phyloP scores from a whole-genome alignment of 2,329 filamentous ascomycete species.

The Sodiomyces alkalinus region DNA sequence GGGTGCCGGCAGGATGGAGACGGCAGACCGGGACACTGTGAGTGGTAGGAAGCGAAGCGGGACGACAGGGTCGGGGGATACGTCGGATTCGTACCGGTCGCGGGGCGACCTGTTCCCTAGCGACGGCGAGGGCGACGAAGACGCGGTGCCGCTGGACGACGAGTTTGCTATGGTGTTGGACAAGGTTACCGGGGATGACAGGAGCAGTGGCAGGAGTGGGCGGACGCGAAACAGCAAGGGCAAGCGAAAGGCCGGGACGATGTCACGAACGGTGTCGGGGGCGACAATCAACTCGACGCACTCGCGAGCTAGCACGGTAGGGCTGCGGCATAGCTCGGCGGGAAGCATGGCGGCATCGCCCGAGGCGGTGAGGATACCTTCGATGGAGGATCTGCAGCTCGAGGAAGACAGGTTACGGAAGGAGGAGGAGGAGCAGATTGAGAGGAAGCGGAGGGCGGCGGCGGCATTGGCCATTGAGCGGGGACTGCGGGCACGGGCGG shows the following conservation, averaged over 20 bases:
- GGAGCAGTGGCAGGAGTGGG: conserved; percentile 44
- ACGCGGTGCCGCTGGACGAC: conserved; percentile 83
- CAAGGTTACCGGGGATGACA: conserved; percentile 48
- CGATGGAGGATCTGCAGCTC: conserved; percentile 33
- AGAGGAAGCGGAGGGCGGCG: conserved; percentile 36
- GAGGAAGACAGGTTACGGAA: conserved; percentile 36
- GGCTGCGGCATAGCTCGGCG: conserved; percentile 10
- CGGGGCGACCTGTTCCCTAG: conserved; percentile 84
- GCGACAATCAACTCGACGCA: conserved; percentile 36
- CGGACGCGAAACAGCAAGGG: conserved; percentile 39
- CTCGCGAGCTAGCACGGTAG: conserved; percentile 14
- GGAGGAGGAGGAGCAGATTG: conserved; percentile 38
- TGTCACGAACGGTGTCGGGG: conserved; percentile 40
- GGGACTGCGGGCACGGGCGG: conserved; percentile 23
- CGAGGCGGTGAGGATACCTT: conserved; percentile 23
- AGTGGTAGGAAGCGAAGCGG: conserved; percentile 51
- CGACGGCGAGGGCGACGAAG: conserved; percentile 72
- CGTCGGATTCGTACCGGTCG: conserved; percentile 73
- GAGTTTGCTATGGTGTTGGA: conserved; percentile 79
- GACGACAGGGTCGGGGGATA: conserved; percentile 66
- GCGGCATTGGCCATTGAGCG: conserved; percentile 32
- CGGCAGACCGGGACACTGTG: conserved; percentile 13
- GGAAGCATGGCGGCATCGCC: conserved; percentile 17
- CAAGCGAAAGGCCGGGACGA: conserved; percentile 29
- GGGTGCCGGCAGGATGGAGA: no score